A percentile compares a stretch with the other conserved stretches of the same genome.
Conservation (phyloP, 2,329 filamentous ascomycete genomes). For the Aspergillus vadensis region DNA sequence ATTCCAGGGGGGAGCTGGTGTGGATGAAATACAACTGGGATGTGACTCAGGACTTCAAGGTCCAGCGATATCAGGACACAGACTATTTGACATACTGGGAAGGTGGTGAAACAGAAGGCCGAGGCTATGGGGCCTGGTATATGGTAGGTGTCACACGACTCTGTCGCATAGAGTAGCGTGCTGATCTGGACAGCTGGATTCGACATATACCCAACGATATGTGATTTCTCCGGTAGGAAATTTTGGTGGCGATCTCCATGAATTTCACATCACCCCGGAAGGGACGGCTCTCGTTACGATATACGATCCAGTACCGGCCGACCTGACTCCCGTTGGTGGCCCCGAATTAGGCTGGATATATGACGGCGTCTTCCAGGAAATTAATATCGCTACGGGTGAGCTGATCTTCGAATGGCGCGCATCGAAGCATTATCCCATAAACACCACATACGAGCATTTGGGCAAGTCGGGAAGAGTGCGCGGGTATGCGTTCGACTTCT, state of each 20-base stretch:
- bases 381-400: conserved; percentile 39
- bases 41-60: conserved; percentile 29
- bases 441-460: conserved; percentile 22
- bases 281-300: conserved; percentile 36
- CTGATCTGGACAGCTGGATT: conserved; percentile 26
- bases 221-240: conserved; percentile 24
- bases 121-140: conserved; percentile 28
- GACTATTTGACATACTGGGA: conserved; percentile 33
- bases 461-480: conserved; percentile 13
- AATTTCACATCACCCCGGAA: conserved; percentile 34
- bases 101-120: conserved; percentile 22
- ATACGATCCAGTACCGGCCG: conserved; percentile 31
- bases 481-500: conserved; percentile 53
- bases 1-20: conserved; percentile 29
- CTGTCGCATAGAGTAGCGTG: neutral
- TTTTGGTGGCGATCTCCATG: conserved; percentile 35
- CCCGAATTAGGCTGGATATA: conserved; percentile 34
- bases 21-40: conserved; percentile 30
- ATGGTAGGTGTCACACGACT: conserved; percentile 24
- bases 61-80: conserved; percentile 28
- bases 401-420: conserved; percentile 41
- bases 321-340: conserved; percentile 31
- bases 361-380: conserved; percentile 35
- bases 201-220: conserved; percentile 25
- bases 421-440: conserved; percentile 34